These are phyloP conservation scores for Euphorbia schlechtendalii DNA, from an alignment of 441 rosid genomes.

Conservation along the genomic window DNA sequence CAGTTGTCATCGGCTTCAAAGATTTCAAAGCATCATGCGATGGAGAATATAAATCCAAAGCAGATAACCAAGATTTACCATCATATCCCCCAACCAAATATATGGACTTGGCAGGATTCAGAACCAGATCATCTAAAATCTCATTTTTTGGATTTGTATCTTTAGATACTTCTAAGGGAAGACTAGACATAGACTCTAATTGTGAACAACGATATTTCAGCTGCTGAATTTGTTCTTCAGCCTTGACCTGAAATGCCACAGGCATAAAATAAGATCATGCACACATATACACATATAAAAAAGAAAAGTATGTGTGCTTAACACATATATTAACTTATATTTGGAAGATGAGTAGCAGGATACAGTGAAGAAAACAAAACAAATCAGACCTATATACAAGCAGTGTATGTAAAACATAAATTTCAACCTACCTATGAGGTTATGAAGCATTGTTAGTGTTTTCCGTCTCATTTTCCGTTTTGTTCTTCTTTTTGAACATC, in stretches of 20 bases:
- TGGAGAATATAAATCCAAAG: conserved; percentile 60
- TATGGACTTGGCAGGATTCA: conserved; percentile 56
- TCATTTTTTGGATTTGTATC: conserved; percentile 18
- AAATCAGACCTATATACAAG: not conserved
- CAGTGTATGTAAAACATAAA: not conserved
- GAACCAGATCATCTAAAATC: conserved; percentile 33
- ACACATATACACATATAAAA: not conserved
- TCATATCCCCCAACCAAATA: conserved; percentile 71
- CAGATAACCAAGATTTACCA: conserved; percentile 54
- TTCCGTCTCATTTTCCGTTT: too few species aligned
- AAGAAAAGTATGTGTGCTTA: too few species aligned
- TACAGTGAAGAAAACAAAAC: not conserved
- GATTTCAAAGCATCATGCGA: conserved; percentile 48
- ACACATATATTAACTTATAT: conserved; percentile 1
- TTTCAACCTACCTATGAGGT: not conserved
- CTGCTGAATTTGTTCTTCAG: conserved; percentile 57
- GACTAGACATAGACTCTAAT: conserved; percentile 37
- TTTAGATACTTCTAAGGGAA: conserved; percentile 25
- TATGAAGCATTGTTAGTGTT: not conserved
- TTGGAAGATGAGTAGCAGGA: not conserved
- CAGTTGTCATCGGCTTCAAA: conserved; percentile 50
- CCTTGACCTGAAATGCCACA: conserved; percentile 46
- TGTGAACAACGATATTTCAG: conserved; percentile 45
- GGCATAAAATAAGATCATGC: not conserved
- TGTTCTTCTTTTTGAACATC: not conserved